Evolutionary conservation across 1,284 basidiomycete genomes (phyloP).

Genomic region (Cryptococcus amylolentus): DNA sequence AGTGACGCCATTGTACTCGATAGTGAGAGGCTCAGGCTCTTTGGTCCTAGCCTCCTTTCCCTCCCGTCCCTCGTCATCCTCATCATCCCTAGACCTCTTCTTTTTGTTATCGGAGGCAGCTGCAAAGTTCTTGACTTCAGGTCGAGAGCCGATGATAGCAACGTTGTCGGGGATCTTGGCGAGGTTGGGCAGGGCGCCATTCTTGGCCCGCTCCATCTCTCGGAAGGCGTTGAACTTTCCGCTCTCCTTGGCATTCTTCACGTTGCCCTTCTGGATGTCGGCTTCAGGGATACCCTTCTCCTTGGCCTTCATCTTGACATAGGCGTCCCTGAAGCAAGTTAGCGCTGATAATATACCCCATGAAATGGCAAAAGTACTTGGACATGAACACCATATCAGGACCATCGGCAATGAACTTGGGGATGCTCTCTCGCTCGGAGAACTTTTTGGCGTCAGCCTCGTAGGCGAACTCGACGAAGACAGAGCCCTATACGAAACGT

Average conservation of each 20-base stretch:
- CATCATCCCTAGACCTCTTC: conserved; percentile 46
- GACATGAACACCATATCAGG: conserved; percentile 75
- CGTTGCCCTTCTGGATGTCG: conserved; percentile 13
- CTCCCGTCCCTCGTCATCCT: conserved; percentile 40
- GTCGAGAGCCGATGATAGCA: conserved; percentile 36
- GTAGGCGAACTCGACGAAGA: conserved; percentile 86
- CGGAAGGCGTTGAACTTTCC: conserved; percentile 80
- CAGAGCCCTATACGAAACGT: conserved; percentile 64
- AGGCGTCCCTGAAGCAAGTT: conserved; percentile 62
- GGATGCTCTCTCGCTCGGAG: conserved; percentile 73
- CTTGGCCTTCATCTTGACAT: conserved; percentile 95
- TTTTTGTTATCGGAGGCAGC: conserved; percentile 20
- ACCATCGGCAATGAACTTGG: conserved; percentile 64
- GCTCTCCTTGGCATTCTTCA: conserved; percentile 32
- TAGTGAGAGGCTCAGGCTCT: conserved; percentile 47
- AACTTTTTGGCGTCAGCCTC: conserved; percentile 69
- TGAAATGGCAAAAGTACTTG: conserved; percentile 58
- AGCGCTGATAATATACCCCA: not conserved
- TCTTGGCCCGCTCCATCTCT: conserved; percentile 61
- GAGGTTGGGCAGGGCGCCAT: conserved; percentile 31
- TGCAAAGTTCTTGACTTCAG: conserved; percentile 6
- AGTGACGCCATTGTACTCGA: conserved; percentile 62
- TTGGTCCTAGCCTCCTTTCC: conserved; percentile 53
- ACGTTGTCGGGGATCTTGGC: conserved; percentile 42
- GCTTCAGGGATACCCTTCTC: conserved; percentile 72